Percentiles rank a stretch among this genome's conserved stretches.
Evolutionary conservation across 2,329 filamentous ascomycete genomes (phyloP).

Genomic region (Coleophoma eucalyptorum): DNA sequence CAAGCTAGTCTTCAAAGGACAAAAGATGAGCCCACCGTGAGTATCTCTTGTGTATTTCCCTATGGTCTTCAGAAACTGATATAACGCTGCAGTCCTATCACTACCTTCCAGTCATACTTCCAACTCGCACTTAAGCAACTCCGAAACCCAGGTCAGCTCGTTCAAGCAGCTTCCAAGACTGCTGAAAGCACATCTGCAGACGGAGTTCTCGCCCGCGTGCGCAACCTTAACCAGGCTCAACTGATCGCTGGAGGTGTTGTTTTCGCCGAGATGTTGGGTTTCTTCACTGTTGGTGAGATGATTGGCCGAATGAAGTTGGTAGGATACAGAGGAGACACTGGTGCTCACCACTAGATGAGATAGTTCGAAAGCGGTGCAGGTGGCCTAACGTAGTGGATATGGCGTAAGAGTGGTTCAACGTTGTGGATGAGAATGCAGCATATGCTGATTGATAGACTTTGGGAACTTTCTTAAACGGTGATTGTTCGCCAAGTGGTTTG

Average conservation of each 20-base stretch:
- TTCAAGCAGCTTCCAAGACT: constrained; percentile 41
- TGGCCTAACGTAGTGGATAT: not conserved
- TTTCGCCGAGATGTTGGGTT: constrained; percentile 82
- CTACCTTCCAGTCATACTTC: constrained; percentile 85
- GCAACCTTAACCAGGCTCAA: constrained; percentile 69
- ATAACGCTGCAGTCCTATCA: constrained; percentile 54
- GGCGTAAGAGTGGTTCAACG: not conserved
- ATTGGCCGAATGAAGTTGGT: constrained; percentile 93
- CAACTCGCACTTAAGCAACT: constrained; percentile 68
- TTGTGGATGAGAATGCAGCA: constrained; percentile 4
- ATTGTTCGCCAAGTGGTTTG: not conserved
- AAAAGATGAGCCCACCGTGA: constrained; percentile 95
- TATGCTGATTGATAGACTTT: constrained; percentile 1
- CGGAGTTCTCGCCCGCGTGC: constrained; percentile 56
- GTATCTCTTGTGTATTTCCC: constrained; percentile 30
- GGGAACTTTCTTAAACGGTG: not conserved
- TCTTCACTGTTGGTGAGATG: constrained; percentile 98
- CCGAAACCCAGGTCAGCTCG: constrained; percentile 61
- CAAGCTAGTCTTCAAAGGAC: constrained; percentile 82
- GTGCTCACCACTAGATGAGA: constrained; percentile 48
- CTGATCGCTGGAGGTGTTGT: constrained; percentile 73
- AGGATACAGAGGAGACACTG: constrained; percentile 75
- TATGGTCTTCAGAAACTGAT: constrained; percentile 5
- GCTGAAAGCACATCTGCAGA: constrained; percentile 47
- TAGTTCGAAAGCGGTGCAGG: not conserved